Evolutionary conservation across 2,329 filamentous ascomycete genomes (phyloP).

Genomic region (Fusarium verrucosum): DNA sequence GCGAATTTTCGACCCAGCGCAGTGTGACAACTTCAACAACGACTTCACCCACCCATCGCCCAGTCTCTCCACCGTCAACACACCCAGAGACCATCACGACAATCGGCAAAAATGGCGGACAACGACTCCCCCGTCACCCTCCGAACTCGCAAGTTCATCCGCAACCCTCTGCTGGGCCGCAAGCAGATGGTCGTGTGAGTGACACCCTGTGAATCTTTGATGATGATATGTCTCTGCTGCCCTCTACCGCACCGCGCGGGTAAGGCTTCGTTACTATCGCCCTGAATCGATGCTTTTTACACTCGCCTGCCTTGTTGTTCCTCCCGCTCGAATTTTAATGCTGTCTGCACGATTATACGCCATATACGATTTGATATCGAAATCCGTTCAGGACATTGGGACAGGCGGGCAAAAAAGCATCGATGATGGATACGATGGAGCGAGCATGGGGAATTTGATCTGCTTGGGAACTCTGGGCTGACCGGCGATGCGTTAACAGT

Average conservation of each 20-base stretch:
- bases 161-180: slow-evolving; percentile 97
- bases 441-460: neutral
- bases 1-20: slow-evolving; percentile 50
- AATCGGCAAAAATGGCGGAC: slow-evolving; percentile 85
- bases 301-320: slow-evolving; percentile 4
- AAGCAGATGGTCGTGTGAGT: slow-evolving; percentile 99
- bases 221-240: slow-evolving; percentile 13
- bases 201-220: slow-evolving; percentile 41
- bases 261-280: slow-evolving; percentile 3
- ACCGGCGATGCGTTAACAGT: slow-evolving; percentile 61
- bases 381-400: slow-evolving; percentile 9
- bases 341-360: slow-evolving; percentile 14
- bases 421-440: neutral
- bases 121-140: slow-evolving; percentile 79
- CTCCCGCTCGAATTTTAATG: slow-evolving; percentile 9
- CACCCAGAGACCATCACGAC: slow-evolving; percentile 49
- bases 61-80: slow-evolving; percentile 47
- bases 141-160: slow-evolving; percentile 99
- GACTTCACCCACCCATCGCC: slow-evolving; percentile 46
- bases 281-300: slow-evolving; percentile 23
- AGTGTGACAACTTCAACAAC: slow-evolving; percentile 48
- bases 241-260: slow-evolving; percentile 17
- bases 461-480: slow-evolving; percentile 39
- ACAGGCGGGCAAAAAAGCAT: slow-evolving; percentile 21
- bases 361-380: slow-evolving; percentile 17